Evolutionary conservation across 2,329 filamentous ascomycete genomes (phyloP).

Genomic region (Talaromyces amestolkiae): DNA sequence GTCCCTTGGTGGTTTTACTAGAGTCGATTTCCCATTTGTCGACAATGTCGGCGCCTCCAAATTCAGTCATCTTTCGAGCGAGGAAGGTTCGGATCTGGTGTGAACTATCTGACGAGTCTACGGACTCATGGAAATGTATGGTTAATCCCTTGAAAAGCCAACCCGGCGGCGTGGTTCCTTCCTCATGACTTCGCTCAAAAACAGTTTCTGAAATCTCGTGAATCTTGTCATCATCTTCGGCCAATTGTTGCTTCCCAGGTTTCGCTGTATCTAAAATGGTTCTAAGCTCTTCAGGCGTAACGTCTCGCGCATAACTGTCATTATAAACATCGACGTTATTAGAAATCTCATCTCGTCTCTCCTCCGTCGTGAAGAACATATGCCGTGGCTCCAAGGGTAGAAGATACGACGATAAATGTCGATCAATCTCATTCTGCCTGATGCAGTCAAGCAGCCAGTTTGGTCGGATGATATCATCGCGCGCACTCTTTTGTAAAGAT

Average conservation of each 20-base stretch:
- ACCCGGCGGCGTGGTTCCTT: constrained; percentile 26
- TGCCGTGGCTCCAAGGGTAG: constrained; percentile 68
- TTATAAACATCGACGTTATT: constrained; percentile 71
- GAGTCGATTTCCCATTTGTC: constrained; percentile 43
- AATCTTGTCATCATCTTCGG: constrained; percentile 33
- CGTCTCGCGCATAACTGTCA: constrained; percentile 77
- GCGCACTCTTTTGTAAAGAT: constrained; percentile 70
- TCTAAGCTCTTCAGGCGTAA: constrained; percentile 62
- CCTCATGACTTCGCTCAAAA: constrained; percentile 32
- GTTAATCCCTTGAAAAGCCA: constrained; percentile 51
- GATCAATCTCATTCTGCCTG: constrained; percentile 55
- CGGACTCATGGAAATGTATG: constrained; percentile 42
- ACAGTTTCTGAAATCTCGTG: constrained; percentile 42
- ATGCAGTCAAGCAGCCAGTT: constrained; percentile 84
- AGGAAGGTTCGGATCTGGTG: constrained; percentile 28
- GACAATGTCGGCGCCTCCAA: constrained; percentile 64
- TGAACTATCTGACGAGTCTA: constrained; percentile 6
- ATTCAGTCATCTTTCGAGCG: constrained; percentile 60
- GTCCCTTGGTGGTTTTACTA: not conserved
- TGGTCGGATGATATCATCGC: constrained; percentile 71
- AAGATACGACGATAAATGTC: constrained; percentile 54
- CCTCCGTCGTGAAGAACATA: constrained; percentile 66
- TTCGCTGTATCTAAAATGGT: constrained; percentile 46
- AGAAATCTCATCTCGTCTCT: constrained; percentile 54
- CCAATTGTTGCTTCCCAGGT: not conserved